Base-by-base conservation (phyloP, 2,329 filamentous ascomycete species). In the Penicillium sp. region DNA sequence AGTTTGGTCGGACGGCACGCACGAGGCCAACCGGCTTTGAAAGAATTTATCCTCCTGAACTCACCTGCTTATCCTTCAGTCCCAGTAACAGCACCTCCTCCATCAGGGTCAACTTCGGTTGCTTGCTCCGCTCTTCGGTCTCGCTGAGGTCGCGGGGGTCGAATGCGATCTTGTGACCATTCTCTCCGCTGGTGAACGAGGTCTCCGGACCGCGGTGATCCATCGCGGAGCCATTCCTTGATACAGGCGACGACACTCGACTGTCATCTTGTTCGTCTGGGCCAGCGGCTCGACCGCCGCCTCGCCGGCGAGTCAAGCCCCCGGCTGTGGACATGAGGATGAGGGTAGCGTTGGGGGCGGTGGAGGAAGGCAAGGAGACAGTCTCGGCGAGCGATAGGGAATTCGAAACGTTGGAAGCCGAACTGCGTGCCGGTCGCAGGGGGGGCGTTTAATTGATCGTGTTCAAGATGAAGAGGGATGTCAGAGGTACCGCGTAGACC, bases 91-190 rank as follows among this genome's bases (percentile, higher is more conserved):
- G 81, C 48, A 99, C 88, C 78, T 99, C 94, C 78, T 99, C 94
- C 94, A 99, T 99, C 71, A 99, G 80, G 32, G 94, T 99, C 71
- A 99, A 80, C 81, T 97, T 99, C 41, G 94, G 94, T 80, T 97
- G 93, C 80, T 97, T 97, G 82, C 85, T 94, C 72, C 94, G 82
- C 80, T 99, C 94, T 63, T 89, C 91, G 75, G 86, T 97, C 81
- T 99, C 94, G 78, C 88, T 96, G 68, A 99, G 96, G 75, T 99
- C 94, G 74, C 93, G 84, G 53, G 94, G 94, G 74, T 99, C 94
- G 73, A 91, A 99, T 52, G 92, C 94, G 74, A 99, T 97, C 82
- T 95, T 96, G 83, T 97, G 94, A 62, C 94, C 94, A 78, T 97
- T 97, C 76, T 96, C 93, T 73, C 88, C 77, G 67, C 73, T 83